Base-by-base conservation (phyloP, 345 rosid genomes). In the Arabidopsis arenosa region DNA sequence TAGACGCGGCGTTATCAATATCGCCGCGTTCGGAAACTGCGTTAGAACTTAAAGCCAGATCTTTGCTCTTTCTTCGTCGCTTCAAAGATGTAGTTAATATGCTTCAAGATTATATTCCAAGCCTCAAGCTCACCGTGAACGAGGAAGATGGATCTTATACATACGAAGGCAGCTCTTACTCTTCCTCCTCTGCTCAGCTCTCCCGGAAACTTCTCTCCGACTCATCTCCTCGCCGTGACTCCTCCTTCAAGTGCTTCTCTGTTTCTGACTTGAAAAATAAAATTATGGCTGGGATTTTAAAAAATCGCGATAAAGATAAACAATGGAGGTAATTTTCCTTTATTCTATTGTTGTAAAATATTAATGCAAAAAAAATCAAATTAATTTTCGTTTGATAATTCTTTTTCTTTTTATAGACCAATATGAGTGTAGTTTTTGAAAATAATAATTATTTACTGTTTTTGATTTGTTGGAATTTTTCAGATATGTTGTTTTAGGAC, bases 81-180 rank as follows among this genome's bases (percentile, higher is more conserved):
- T 92, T 80, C 81, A 87, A 81, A 45, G 97, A 89, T 37, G 90
- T 92, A 4, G 93, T 93, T 13, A 79, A 92, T 78, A 82, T 92
- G 94, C 91, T 92, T 39, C 92, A 87, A 65, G 96, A 87, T 68
- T 86, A 86, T 62, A 92, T 92, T 64, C 97, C 97, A 0, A 92
- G 97, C 75, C 83, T 90, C 21, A 82, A 86, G 58, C 78, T 88
- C 52, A 77, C 86, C 0, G 48, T 36, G 43, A 70, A 59, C 15
- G 96, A 88, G 0, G 93, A 93, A 23, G 83, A 87, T 3, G 83
- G 84, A 9, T 85, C 90, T 0, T 64, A 73, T 5, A 85, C 89
- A 0, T 86, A 86, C 7, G 94, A 87, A 15, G 73, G 74, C 6
- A 66, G 59, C 8, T 73, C 65, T 49, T 66, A 7, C 49, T 73